Evolutionary conservation across 352 stramenopile genomes (phyloP).

Genomic region (Phytophthora cactorum): DNA sequence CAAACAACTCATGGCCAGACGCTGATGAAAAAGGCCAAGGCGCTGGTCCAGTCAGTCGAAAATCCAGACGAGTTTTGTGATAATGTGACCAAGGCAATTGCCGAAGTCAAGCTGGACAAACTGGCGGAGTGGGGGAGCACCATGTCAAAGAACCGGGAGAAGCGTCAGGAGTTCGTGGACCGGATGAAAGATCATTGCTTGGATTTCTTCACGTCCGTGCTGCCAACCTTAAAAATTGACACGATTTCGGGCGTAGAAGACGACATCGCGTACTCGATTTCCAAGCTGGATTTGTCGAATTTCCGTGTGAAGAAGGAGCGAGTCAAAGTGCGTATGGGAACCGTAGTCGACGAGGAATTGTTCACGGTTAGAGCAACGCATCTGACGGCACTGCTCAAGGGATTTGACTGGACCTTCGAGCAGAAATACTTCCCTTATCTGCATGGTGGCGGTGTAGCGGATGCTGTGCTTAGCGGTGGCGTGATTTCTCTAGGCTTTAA

Average conservation of each 20-base stretch:
- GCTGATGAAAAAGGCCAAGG: constrained; percentile 72
- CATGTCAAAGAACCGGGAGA: constrained; percentile 64
- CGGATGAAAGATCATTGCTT: constrained; percentile 85
- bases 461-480: constrained; percentile 73
- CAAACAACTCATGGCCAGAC: constrained; percentile 70
- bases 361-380: constrained; percentile 81
- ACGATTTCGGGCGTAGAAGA: constrained; percentile 83
- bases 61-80: constrained; percentile 75
- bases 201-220: constrained; percentile 87
- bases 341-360: constrained; percentile 77
- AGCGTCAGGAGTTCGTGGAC: constrained; percentile 81
- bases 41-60: constrained; percentile 75
- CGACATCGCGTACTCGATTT: constrained; percentile 78
- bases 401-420: constrained; percentile 87
- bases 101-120: constrained; percentile 73
- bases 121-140: constrained; percentile 70
- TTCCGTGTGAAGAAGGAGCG: constrained; percentile 87
- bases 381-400: constrained; percentile 79
- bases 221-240: constrained; percentile 85
- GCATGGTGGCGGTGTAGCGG: constrained; percentile 76
- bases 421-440: constrained; percentile 89
- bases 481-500: constrained; percentile 86
- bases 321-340: constrained; percentile 87
- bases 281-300: constrained; percentile 81
- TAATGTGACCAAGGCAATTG: constrained; percentile 75